phyloP scores from a whole-genome alignment of 306 rosid species.

The Acacia confusa region DNA sequence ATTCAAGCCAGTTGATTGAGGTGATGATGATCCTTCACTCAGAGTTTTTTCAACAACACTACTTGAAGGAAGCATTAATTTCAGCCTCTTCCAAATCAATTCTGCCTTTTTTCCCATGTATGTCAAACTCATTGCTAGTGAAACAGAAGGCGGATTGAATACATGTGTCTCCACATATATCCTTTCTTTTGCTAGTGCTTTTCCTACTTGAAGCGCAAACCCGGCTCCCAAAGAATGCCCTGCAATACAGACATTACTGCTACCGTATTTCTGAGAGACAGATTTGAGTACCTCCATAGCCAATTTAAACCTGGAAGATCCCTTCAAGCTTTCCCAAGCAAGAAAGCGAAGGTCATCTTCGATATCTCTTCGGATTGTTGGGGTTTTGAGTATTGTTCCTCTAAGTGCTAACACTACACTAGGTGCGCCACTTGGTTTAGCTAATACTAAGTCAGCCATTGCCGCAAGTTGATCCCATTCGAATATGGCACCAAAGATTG shows the following conservation, averaged over 20 bases:
- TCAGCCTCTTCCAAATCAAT: constrained; percentile 75
- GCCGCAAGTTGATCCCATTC: constrained; percentile 95
- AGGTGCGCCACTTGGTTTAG: constrained; percentile 90
- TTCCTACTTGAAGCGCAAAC: constrained; percentile 90
- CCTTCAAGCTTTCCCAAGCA: constrained; percentile 96
- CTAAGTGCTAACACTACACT: constrained; percentile 81
- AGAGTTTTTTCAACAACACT: constrained; percentile 22
- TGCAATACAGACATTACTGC: constrained; percentile 76
- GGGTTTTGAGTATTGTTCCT: constrained; percentile 91
- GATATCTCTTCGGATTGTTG: constrained; percentile 72
- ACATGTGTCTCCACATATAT: constrained; percentile 82
- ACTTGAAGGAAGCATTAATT: constrained; percentile 65
- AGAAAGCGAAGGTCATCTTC: constrained; percentile 95
- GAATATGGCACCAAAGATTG: constrained; percentile 85
- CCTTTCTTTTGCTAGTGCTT: constrained; percentile 79
- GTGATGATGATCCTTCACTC: constrained; percentile 37
- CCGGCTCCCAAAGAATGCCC: constrained; percentile 98
- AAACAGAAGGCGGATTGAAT: constrained; percentile 95
- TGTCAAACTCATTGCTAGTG: constrained; percentile 70
- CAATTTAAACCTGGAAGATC: constrained; percentile 75
- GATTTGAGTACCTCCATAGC: constrained; percentile 66
- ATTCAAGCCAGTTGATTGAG: constrained; percentile 44
- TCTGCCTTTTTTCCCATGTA: constrained; percentile 74
- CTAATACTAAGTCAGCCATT: constrained; percentile 52
- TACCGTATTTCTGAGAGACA: constrained; percentile 60